Evolutionary conservation across 345 rosid species (phyloP), one percentile per base, ranked within the genome.

Genomic region (Salix caprea): DNA sequence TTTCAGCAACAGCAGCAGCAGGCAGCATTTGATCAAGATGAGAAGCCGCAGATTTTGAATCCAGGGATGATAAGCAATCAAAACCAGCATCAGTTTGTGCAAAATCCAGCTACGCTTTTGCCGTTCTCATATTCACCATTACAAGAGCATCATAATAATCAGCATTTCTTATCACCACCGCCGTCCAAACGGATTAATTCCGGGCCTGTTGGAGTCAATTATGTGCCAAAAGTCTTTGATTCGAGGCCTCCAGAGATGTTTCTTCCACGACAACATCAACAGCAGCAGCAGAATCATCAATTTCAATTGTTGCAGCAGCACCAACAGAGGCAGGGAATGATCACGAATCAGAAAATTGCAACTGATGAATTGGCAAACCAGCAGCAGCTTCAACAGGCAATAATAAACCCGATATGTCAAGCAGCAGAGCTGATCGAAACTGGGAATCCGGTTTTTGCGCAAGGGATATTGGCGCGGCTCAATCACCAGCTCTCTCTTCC

Each of bases 391-490:
- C 88, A 92, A 78, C 89, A 90, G 81, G 86, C 90, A 58, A 80
- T 91, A 76, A 84, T 87, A 52, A 92, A 89, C 86, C 97, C 90
- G 82, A 85, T 92, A 68, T 89, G 88, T 83, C 90, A 90, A 88
- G 91, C 93, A 48, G 90, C 95, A 84, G 98, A 94, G 88, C 89
- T 94, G 74, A 89, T 94, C 82, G 95, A 87, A 85, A 84, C 91
- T 65, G 91, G 91, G 80, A 90, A 91, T 73, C 83, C 81, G 85
- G 80, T 79, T 80, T 94, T 82, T 77, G 99, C 99, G 92, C 99
- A 96, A 88, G 99, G 89, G 98, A 96, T 96, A 96, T 96, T 96
- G 99, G 99, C 99, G 98, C 99, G 98, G 98, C 99, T 96, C 98
- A 96, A 96, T 96, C 99, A 96, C 85, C 97, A 91, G 92, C 98